A percentile compares a stretch with the other conserved stretches of the same genome.
Evolutionary conservation across 768 basidiomycete species (phyloP).

Genomic region (Hygrocybe punicea): DNA sequence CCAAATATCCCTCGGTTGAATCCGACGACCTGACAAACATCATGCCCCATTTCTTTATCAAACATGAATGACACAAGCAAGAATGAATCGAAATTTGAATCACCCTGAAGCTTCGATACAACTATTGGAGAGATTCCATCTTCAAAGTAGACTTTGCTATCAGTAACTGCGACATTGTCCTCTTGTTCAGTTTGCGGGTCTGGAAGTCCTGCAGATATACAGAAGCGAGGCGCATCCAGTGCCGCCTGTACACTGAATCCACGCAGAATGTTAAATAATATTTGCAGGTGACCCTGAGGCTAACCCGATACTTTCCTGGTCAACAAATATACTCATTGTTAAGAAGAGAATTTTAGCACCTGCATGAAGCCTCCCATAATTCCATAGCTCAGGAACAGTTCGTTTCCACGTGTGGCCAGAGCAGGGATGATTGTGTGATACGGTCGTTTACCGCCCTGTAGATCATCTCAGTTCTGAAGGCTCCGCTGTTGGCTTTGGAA

Average conservation of each 20-base stretch:
- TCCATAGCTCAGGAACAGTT: slow-evolving; percentile 84
- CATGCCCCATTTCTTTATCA: slow-evolving; percentile 80
- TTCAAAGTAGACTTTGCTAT: slow-evolving; percentile 87
- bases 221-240: slow-evolving; percentile 93
- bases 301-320: slow-evolving; percentile 25
- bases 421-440: slow-evolving; percentile 96
- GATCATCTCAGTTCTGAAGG: neutral
- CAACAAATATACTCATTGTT: too few relatives aligned
- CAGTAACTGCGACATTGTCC: slow-evolving; percentile 62
- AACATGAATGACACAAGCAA: neutral
- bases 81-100: slow-evolving; percentile 9
- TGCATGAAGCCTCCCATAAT: slow-evolving; percentile 95
- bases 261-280: slow-evolving; percentile 83
- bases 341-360: slow-evolving; percentile 30
- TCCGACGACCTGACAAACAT: slow-evolving; percentile 60
- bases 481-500: neutral
- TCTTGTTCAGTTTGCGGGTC: slow-evolving; percentile 49
- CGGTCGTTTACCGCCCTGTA: slow-evolving; percentile 73
- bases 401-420: slow-evolving; percentile 70
- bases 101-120: slow-evolving; percentile 65
- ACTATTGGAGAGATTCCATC: slow-evolving; percentile 68
- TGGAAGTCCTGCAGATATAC: slow-evolving; percentile 83
- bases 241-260: slow-evolving; percentile 87
- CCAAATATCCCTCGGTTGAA: slow-evolving; percentile 67
- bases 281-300: slow-evolving; percentile 96